A percentile compares a stretch with the other conserved stretches of the same genome.
phyloP scores from a whole-genome alignment of 176 grass and related monocot genomes.

The Phoenix dactylifera region DNA sequence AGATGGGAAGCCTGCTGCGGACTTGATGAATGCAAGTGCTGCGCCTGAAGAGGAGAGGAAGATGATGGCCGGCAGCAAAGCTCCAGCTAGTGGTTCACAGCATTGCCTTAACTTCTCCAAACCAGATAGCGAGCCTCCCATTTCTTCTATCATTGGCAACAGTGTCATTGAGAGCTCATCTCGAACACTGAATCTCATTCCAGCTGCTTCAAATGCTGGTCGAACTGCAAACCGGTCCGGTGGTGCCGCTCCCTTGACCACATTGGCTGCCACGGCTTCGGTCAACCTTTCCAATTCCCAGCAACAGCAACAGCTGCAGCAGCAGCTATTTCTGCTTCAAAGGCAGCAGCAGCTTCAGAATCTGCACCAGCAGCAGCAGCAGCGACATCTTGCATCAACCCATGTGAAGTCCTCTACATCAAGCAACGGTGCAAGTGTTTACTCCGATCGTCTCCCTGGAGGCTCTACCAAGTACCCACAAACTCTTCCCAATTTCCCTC shows the following conservation, averaged over 20 bases:
- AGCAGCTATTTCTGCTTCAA: too few relatives aligned
- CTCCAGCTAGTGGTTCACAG: constrained; percentile 32
- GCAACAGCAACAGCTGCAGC: too few relatives aligned
- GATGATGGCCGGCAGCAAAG: constrained; percentile 39
- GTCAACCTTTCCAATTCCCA: too few relatives aligned
- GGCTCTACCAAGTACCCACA: constrained; percentile 27
- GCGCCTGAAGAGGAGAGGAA: constrained; percentile 56
- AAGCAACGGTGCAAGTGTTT: constrained; percentile 35
- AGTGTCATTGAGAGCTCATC: constrained; percentile 47
- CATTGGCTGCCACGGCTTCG: too few relatives aligned
- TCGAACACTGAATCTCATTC: constrained; percentile 63
- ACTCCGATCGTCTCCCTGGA: constrained; percentile 24
- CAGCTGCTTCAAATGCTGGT: constrained; percentile 7
- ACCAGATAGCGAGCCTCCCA: constrained; percentile 41
- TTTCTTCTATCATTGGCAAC: constrained; percentile 38
- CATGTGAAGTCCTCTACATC: constrained; percentile 59
- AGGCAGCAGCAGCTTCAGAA: not conserved
- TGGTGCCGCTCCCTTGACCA: not conserved
- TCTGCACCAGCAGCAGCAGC: constrained; percentile 36
- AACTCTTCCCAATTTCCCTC: constrained; percentile 38
- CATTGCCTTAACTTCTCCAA: constrained; percentile 87
- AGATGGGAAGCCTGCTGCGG: constrained; percentile 57
- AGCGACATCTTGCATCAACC: constrained; percentile 38
- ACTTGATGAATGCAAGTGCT: constrained; percentile 37
- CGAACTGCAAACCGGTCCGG: constrained; percentile 29